A percentile compares a stretch with the other conserved stretches of the same genome.
These are phyloP conservation scores for Entomortierella parvispora DNA, from an alignment of 192 early-diverging fungal genomes.

Conservation along the genomic window DNA sequence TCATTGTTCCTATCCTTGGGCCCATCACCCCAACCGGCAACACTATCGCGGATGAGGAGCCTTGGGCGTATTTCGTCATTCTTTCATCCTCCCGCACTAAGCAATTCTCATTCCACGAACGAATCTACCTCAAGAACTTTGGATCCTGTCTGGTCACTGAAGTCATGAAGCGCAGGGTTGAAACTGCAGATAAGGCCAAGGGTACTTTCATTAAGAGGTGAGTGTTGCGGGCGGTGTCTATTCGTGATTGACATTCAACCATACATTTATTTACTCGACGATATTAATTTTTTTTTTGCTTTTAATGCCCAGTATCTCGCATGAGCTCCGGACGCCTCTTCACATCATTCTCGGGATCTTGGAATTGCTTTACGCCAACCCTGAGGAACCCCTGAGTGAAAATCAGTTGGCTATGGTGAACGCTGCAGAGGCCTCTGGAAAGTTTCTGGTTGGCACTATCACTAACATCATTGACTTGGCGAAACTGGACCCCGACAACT, in stretches of 20 bases:
- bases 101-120: constrained; percentile 57
- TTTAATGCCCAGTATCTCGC: constrained; percentile 40
- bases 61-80: constrained; percentile 50
- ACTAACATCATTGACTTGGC: constrained; percentile 37
- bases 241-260: neutral
- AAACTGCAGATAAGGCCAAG: constrained; percentile 63
- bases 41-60: constrained; percentile 11
- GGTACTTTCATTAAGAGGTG: constrained; percentile 58
- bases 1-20: constrained; percentile 37
- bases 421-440: constrained; percentile 55
- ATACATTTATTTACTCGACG: neutral
- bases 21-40: constrained; percentile 11
- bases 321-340: constrained; percentile 64
- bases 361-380: constrained; percentile 54
- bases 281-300: neutral
- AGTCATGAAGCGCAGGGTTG: constrained; percentile 55
- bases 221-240: neutral
- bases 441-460: constrained; percentile 35
- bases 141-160: constrained; percentile 58
- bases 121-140: constrained; percentile 61
- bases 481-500: constrained; percentile 36
- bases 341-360: constrained; percentile 61
- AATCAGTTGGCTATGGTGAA: constrained; percentile 44
- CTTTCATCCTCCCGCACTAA: constrained; percentile 40
- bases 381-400: constrained; percentile 33